Conservation (phyloP, 306 rosid genomes). For the Medicago lupulina region DNA sequence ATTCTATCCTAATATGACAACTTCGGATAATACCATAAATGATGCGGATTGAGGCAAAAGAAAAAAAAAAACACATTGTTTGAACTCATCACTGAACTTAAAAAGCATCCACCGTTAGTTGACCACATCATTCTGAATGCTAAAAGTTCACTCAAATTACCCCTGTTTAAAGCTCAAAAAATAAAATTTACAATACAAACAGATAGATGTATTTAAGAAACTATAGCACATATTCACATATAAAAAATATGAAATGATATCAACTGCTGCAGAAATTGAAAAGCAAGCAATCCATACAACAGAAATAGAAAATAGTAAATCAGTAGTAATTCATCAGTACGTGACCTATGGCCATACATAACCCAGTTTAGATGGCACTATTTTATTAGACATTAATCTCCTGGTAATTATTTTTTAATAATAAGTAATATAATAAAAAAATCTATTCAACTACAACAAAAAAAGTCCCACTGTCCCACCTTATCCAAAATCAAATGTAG, state of each 20-base stretch:
- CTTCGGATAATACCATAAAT: slow-evolving; percentile 4
- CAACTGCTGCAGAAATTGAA: slow-evolving; percentile 3
- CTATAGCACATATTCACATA: no score
- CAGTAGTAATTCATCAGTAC: not conserved
- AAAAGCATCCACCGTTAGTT: not conserved
- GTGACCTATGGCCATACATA: not conserved
- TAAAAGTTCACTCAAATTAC: slow-evolving; percentile 14
- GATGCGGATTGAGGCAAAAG: slow-evolving; percentile 3
- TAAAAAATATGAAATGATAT: not conserved
- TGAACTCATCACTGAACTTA: slow-evolving; percentile 5
- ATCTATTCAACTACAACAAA: slow-evolving; percentile 5
- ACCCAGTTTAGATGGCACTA: slow-evolving; percentile 16
- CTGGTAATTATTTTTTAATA: not conserved
- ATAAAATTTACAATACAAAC: not conserved
- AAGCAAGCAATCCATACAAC: slow-evolving; percentile 19
- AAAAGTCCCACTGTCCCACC: not conserved
- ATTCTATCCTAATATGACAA: slow-evolving; percentile 4
- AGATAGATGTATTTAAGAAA: not conserved
- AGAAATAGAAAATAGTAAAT: not conserved
- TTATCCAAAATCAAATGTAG: slow-evolving; percentile 13
- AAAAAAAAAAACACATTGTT: not conserved
- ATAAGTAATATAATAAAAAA: not conserved
- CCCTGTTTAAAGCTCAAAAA: not conserved
- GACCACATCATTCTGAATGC: not conserved
- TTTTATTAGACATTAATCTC: slow-evolving; percentile 5